Conservation (phyloP, 1,284 basidiomycete species). For the Sanghuangporus sanghuang region DNA sequence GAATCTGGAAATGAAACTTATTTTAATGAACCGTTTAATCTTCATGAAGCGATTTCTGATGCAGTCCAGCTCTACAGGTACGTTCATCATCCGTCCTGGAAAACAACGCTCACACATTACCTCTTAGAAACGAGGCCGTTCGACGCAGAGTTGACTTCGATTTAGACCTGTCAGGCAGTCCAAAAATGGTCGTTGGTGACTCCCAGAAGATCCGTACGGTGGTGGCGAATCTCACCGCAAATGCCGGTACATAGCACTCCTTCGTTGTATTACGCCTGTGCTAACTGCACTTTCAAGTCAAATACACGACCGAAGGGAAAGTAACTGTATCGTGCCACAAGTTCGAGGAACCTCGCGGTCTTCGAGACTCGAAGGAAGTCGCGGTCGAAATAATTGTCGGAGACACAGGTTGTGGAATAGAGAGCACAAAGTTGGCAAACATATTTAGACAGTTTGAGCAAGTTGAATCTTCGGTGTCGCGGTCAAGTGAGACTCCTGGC, state of each 20-base stretch:
- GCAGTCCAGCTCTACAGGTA: conserved; percentile 55
- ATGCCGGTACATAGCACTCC: conserved; percentile 52
- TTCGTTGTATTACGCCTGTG: background rate
- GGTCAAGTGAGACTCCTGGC: conserved; percentile 35
- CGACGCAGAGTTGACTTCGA: conserved; percentile 64
- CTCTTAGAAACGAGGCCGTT: conserved; percentile 55
- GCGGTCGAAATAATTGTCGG: conserved; percentile 72
- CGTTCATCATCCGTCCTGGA: background rate
- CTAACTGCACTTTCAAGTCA: conserved; percentile 42
- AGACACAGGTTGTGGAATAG: conserved; percentile 78
- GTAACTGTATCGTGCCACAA: conserved; percentile 62
- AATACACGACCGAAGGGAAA: conserved; percentile 65
- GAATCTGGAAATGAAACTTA: conserved; percentile 79
- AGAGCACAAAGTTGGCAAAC: conserved; percentile 66
- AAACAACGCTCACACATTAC: background rate
- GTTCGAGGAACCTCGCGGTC: conserved; percentile 48
- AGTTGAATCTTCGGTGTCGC: conserved; percentile 54
- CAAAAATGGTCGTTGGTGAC: conserved; percentile 64
- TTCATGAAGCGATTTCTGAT: conserved; percentile 64
- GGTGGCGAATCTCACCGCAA: conserved; percentile 80
- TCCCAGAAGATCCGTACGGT: conserved; percentile 75
- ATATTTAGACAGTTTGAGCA: conserved; percentile 89
- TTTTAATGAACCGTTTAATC: conserved; percentile 80
- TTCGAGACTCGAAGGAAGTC: conserved; percentile 41
- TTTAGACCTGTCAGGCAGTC: conserved; percentile 51